Conservation (phyloP, 257 asterid genomes). For the Solanum clarkiae region DNA sequence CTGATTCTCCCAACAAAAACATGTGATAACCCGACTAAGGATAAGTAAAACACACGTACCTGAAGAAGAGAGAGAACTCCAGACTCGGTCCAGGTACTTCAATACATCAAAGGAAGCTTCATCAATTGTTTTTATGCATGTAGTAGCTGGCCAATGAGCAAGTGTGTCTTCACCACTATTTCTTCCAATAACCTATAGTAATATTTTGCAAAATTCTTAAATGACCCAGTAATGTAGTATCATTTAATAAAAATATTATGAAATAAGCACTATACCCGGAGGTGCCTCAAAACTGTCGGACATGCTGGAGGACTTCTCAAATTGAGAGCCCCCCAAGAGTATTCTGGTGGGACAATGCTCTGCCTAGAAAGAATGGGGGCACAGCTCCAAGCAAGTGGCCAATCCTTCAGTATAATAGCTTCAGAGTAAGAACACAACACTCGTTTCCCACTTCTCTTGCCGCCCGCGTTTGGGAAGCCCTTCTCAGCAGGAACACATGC, state of each 20-base stretch:
- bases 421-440: constrained; percentile 80
- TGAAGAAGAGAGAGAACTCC: constrained; percentile 75
- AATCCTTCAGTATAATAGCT: constrained; percentile 71
- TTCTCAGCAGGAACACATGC: constrained; percentile 91
- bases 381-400: constrained; percentile 97
- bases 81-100: constrained; percentile 54
- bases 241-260: not conserved
- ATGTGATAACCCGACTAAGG: not conserved
- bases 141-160: constrained; percentile 87
- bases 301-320: constrained; percentile 87
- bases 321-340: constrained; percentile 81
- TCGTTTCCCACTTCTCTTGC: constrained; percentile 60
- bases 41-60: constrained; percentile 25
- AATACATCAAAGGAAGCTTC: constrained; percentile 79
- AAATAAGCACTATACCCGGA: constrained; percentile 42
- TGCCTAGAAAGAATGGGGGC: constrained; percentile 78
- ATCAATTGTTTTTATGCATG: constrained; percentile 66
- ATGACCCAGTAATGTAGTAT: not conserved
- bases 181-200: constrained; percentile 53
- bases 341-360: constrained; percentile 82
- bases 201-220: constrained; percentile 6
- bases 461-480: constrained; percentile 67
- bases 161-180: constrained; percentile 89
- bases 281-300: constrained; percentile 57
- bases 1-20: not conserved